Percentiles rank a stretch among this genome's conserved stretches.
phyloP scores from a whole-genome alignment of 108 stramenopile genomes.

The Halocafeteria seosinensis region DNA sequence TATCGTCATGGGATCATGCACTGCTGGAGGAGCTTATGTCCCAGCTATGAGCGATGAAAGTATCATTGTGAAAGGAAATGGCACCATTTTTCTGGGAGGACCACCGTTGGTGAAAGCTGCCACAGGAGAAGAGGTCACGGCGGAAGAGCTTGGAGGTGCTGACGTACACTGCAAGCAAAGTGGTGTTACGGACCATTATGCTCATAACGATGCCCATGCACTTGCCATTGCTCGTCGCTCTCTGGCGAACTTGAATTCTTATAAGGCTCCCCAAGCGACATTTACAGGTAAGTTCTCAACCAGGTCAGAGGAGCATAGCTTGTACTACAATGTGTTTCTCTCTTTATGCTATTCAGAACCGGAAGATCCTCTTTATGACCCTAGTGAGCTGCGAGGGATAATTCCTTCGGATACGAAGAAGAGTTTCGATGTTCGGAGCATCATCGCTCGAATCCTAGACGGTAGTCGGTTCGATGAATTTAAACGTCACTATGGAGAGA shows the following conservation, averaged over 20 bases:
- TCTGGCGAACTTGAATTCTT: constrained; percentile 44
- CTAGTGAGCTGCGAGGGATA: constrained; percentile 65
- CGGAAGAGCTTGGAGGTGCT: constrained; percentile 90
- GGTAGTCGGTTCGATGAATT: constrained; percentile 91
- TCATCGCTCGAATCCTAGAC: constrained; percentile 76
- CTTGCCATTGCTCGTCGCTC: constrained; percentile 57
- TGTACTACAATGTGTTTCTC: too few relatives aligned
- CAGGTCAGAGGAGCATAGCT: too few relatives aligned
- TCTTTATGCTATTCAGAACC: too few relatives aligned
- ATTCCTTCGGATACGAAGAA: constrained; percentile 74
- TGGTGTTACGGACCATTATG: constrained; percentile 85
- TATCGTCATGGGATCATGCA: constrained; percentile 87
- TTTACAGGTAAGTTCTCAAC: neutral
- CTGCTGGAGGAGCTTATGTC: constrained; percentile 94
- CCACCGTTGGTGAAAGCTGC: constrained; percentile 95
- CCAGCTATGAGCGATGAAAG: constrained; percentile 92
- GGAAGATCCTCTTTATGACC: constrained; percentile 71
- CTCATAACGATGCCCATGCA: constrained; percentile 69
- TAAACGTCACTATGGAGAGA: constrained; percentile 78
- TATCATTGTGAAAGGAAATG: constrained; percentile 81
- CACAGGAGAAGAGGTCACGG: constrained; percentile 77
- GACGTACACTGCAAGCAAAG: constrained; percentile 65
- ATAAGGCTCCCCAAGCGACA: neutral
- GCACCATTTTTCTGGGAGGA: constrained; percentile 93
- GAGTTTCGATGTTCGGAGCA: constrained; percentile 78